Base-by-base conservation (phyloP, 2,329 filamentous ascomycete species). In the Trichophaea hybrida region DNA sequence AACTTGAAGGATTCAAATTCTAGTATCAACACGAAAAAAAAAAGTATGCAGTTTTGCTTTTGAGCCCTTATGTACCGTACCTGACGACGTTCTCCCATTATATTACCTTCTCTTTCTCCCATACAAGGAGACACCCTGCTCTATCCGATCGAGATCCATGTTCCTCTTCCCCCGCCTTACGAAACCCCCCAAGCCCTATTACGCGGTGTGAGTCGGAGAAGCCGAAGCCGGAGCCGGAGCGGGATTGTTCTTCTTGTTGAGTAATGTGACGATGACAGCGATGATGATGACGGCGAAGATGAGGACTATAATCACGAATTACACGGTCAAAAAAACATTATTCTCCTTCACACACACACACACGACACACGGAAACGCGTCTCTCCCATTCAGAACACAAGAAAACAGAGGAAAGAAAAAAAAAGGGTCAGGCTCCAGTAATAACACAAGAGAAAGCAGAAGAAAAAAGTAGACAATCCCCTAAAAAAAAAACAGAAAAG, bases 381-480 rank as follows among this genome's bases (percentile, higher is more conserved):
- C 37, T 35, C 37, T 13, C 34, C 15, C 15, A 17, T 50, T 33
- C 48, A 12, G 31, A 50, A 15, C n/a, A 50, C n/a, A 34, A 7
- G 13, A 54, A 24, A 60, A 50, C 50, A 40, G 35, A 33, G 8
- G 38, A 57, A 49, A 17, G 32, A 40, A 49, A 49, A 46, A 55
- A 64, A 59, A 54, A 38, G 48, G 17, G 55, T 5, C 15, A 37
- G 44, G 58, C 65, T 56, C 59, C 24, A 35, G 33, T 58, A 37
- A 55, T 15, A 51, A 48, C 33, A 31, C 44, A 31, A 53, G 34
- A 38, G 8, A n/a, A 43, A 52, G 15, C 13, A 50, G 38, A 50
- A 38, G 17, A 46, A 38, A 54, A 53, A 65, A 78, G 76, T 75
- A 68, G 78, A 75, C 69, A 96, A 88, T 69, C 84, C 83, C 48